Percentiles rank a stretch among this genome's conserved stretches.
Conservation (phyloP, 208 protist genomes). For the Acanthamoeba divionensis region DNA sequence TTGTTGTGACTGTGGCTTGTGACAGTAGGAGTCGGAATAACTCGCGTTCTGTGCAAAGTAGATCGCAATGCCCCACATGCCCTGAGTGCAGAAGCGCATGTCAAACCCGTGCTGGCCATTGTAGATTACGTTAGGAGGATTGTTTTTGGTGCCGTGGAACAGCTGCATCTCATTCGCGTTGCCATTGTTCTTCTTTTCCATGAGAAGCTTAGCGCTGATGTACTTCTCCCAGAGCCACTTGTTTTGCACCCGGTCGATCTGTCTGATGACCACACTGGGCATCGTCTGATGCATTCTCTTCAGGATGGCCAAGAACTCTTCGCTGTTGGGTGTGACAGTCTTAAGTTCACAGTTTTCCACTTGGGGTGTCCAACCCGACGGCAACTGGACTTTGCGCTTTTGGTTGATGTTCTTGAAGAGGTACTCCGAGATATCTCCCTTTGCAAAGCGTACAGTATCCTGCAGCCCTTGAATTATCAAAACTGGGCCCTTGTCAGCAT, state of each 20-base stretch:
- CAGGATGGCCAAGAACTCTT: neutral
- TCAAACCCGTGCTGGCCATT: neutral
- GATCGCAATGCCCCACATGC: neutral
- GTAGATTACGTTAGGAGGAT: neutral
- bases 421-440: no score
- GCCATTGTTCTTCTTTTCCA: neutral
- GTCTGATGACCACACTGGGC: neutral
- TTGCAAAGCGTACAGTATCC: no score
- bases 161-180: neutral
- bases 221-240: neutral
- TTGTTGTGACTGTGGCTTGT: no score
- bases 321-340: neutral
- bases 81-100: neutral
- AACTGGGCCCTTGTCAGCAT: no score
- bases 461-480: no score
- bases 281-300: neutral
- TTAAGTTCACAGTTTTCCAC: neutral
- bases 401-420: neutral
- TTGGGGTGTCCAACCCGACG: neutral
- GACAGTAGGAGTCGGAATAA: neutral
- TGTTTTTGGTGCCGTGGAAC: neutral
- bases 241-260: neutral
- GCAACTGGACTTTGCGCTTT: neutral
- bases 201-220: neutral
- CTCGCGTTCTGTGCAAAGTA: neutral